phyloP scores from a whole-genome alignment of 495 filamentous ascomycete genomes.

The Schizothecium vesticola region DNA sequence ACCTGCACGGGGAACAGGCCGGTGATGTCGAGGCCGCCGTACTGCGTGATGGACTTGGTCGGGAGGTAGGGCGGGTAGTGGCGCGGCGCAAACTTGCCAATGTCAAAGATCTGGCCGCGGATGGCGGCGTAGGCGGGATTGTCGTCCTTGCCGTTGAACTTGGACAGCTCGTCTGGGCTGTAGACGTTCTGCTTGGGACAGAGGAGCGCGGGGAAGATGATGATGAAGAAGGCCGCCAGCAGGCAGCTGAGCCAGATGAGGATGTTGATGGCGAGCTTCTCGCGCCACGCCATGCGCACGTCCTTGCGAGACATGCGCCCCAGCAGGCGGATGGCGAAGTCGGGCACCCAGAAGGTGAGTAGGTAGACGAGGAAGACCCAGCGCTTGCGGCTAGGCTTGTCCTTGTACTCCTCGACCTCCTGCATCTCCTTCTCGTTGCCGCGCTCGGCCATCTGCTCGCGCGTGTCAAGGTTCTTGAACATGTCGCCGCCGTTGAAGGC shows the following conservation, averaged over 20 bases:
- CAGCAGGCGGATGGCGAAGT: conserved; percentile 70
- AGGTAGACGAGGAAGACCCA: conserved; percentile 87
- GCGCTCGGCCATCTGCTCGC: conserved; percentile 91
- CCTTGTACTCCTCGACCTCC: conserved; percentile 77
- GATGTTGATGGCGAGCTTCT: conserved; percentile 97
- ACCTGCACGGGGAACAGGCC: conserved; percentile 91
- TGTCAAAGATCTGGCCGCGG: conserved; percentile 83
- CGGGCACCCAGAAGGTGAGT: conserved; percentile 81
- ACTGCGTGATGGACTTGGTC: conserved; percentile 60
- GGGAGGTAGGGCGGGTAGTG: conserved; percentile 75
- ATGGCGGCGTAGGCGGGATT: conserved; percentile 65
- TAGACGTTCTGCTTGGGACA: conserved; percentile 89
- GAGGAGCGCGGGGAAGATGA: conserved; percentile 79
- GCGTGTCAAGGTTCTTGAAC: conserved; percentile 94
- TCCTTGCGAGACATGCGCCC: conserved; percentile 91
- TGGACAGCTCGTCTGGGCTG: conserved; percentile 69
- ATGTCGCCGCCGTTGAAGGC: conserved; percentile 90
- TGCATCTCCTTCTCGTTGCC: conserved; percentile 85
- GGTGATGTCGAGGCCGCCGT: conserved; percentile 82
- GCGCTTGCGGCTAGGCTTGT: conserved; percentile 77
- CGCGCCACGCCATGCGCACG: conserved; percentile 89
- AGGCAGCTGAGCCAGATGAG: conserved; percentile 89
- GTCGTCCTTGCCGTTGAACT: conserved; percentile 66
- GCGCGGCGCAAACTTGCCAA: conserved; percentile 63
- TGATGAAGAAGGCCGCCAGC: conserved; percentile 78